These are phyloP conservation scores for Mycena leptocephala DNA, from an alignment of 768 basidiomycete genomes.

Conservation along the genomic window DNA sequence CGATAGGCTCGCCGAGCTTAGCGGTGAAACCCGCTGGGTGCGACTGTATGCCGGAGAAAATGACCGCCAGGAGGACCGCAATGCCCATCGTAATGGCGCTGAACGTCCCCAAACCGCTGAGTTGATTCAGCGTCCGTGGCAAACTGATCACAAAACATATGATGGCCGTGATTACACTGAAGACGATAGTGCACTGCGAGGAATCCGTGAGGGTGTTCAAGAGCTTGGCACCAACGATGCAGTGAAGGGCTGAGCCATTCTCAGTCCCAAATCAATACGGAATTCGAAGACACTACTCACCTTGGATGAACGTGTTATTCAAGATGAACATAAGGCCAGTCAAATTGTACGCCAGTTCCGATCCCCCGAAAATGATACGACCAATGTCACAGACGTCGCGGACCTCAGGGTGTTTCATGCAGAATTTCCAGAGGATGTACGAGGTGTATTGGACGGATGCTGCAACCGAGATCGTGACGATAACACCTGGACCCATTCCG, in stretches of 20 bases:
- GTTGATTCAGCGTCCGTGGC: constrained; percentile 60
- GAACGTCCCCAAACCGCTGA: constrained; percentile 58
- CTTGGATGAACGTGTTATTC: constrained; percentile 72
- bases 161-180: constrained; percentile 52
- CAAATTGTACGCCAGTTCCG: constrained; percentile 63
- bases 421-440: constrained; percentile 62
- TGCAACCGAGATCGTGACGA: constrained; percentile 59
- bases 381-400: constrained; percentile 70
- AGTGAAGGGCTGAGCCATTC: constrained; percentile 47
- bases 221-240: constrained; percentile 62
- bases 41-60: constrained; percentile 58
- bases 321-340: constrained; percentile 68
- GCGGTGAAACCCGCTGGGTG: constrained; percentile 59
- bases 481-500: constrained; percentile 59
- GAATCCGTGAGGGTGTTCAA: constrained; percentile 63
- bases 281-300: constrained; percentile 32
- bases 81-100: constrained; percentile 63
- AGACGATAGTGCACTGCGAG: constrained; percentile 59
- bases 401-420: constrained; percentile 65
- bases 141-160: constrained; percentile 60
- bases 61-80: constrained; percentile 59
- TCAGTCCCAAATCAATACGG: neutral
- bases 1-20: constrained; percentile 49
- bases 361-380: constrained; percentile 62
- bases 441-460: constrained; percentile 60